A percentile compares a stretch with the other conserved stretches of the same genome.
Conservation (phyloP, 139 green algal species). For the Volvox africanus region DNA sequence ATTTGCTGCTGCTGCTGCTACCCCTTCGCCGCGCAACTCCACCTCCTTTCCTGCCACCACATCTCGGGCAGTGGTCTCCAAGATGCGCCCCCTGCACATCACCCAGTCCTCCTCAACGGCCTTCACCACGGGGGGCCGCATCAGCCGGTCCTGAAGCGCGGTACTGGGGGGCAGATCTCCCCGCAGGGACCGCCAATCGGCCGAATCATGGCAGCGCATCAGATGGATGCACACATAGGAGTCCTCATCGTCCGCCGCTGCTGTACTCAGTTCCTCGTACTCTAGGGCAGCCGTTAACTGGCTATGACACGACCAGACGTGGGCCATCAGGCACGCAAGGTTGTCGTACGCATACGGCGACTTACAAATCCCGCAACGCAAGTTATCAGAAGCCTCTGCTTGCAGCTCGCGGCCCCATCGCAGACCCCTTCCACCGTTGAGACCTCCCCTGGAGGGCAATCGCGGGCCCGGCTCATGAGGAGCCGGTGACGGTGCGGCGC, state of each 20-base stretch:
- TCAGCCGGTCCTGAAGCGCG: not conserved
- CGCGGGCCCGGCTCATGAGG: too few relatives aligned
- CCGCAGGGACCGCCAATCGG: not conserved
- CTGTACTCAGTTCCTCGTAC: not conserved
- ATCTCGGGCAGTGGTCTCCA: not conserved
- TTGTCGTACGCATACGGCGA: not conserved
- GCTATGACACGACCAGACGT: not conserved
- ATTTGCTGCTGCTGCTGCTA: not conserved
- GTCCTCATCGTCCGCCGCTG: not conserved
- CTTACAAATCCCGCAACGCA: not conserved
- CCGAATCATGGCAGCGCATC: not conserved
- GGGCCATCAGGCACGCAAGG: conserved; percentile 13
- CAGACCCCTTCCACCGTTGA: not conserved
- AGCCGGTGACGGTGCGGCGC: not conserved
- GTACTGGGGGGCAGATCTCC: too few relatives aligned
- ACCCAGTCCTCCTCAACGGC: not conserved
- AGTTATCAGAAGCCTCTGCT: not conserved
- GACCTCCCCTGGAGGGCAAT: not conserved
- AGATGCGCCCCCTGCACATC: conserved; percentile 1
- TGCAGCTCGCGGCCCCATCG: not conserved
- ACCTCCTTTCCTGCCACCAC: not conserved
- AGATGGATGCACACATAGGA: not conserved
- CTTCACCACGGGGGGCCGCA: not conserved
- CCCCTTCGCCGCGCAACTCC: not conserved
- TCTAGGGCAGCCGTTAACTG: not conserved